Conservation (phyloP, 805 yeast species). For the Diddensiella transvaalensis region DNA sequence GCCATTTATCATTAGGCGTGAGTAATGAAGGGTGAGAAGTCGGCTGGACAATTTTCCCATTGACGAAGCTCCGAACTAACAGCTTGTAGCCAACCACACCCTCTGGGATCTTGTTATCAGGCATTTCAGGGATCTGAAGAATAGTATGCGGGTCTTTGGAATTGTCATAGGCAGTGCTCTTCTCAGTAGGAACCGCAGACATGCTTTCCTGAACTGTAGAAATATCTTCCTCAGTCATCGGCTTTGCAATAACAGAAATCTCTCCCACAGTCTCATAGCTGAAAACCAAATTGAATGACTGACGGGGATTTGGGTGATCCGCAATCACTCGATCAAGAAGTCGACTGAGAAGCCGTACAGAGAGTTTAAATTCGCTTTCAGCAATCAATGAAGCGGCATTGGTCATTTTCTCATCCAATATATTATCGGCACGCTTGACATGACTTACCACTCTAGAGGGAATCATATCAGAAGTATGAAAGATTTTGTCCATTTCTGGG, state of each 20-base stretch:
- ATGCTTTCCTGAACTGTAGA: conserved; percentile 24
- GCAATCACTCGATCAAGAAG: conserved; percentile 40
- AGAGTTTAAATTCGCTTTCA: conserved; percentile 60
- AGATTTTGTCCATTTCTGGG: conserved; percentile 60
- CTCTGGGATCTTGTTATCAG: conserved; percentile 19
- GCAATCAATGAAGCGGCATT: conserved; percentile 50
- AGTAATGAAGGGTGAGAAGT: conserved; percentile 26
- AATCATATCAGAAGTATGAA: conserved; percentile 38
- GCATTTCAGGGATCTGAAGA: conserved; percentile 12
- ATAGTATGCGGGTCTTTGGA: conserved; percentile 21
- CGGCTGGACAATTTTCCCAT: conserved; percentile 23
- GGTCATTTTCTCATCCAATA: conserved; percentile 22
- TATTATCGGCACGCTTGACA: not conserved
- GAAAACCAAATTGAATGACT: conserved; percentile 27
- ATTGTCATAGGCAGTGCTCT: not conserved
- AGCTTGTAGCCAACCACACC: conserved; percentile 24
- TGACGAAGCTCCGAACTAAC: conserved; percentile 19
- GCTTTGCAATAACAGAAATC: conserved; percentile 29
- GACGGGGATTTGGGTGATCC: conserved; percentile 35
- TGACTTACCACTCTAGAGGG: not conserved
- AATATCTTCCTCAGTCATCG: conserved; percentile 26
- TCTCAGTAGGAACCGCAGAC: not conserved
- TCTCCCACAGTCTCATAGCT: conserved; percentile 24
- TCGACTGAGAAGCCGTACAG: conserved; percentile 50
- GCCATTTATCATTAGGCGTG: conserved; percentile 35